Evolutionary conservation across 768 basidiomycete genomes (phyloP), one percentile per base, ranked within the genome.

Genomic region (Pleurotus salmoneostramineus): DNA sequence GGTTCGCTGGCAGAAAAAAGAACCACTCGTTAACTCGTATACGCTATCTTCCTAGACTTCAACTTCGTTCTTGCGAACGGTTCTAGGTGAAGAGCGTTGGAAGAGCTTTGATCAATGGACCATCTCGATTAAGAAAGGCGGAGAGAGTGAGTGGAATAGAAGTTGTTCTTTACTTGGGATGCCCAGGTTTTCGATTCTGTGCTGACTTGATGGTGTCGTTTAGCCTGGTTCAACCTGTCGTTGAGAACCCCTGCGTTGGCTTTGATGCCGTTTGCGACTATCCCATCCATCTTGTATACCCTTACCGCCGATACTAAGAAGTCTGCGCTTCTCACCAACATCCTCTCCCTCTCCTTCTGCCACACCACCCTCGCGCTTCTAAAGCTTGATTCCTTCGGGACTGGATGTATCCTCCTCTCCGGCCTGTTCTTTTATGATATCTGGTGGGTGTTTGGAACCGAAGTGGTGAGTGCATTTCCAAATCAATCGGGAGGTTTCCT

Each of bases 381-480:
- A 63, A 89, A 87, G 69, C 71, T 98, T 34, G 96, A 98, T 70
- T 91, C 91, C 6, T 96, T 98, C 78, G 72, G 79, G 65, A 97
- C 96, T 12, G 96, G 94, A 5, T 80, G 80, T 42, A 83, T 93
- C 59, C 79, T 98, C 3, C 77, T 99, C 4, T 80, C 81, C 2
- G 94, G 92, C 4, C 75, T 99, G 21, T 93, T 98, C 73, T 47
- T 97, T 43, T 98, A 98, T 68, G 96, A 98, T 68, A 83, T 97
- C 42, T 96, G 88, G 82, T 97, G 92, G 92, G 93, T 95, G 2
- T 95, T 95, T 68, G 91, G 90, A 15, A 90, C 89, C 0, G 82
- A 86, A 65, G 91, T 93, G 71, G 91, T 91, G 69, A 68, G 89
- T 76, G 2, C 42, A n/a, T 15, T 12, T 58, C 50, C 21, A 27